phyloP scores from a whole-genome alignment of 164 flowering plant species.

The Vitis vinifera region ASM3070453v1 NC_081822.1:24323501-24324000 shows the following conservation, averaged over 20 bases:
- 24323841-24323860: not conserved
- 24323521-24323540: too few relatives aligned
- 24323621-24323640: too few relatives aligned
- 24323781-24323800: not conserved
- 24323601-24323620: too few relatives aligned
- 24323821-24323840: not conserved
- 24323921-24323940: not conserved
- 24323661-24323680: too few relatives aligned
- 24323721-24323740: not conserved
- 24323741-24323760: not conserved
- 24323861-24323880: not conserved
- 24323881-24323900: not conserved
- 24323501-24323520: not conserved
- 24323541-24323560: too few relatives aligned
- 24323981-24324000: conserved; percentile 16
- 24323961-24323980: not conserved
- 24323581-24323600: too few relatives aligned
- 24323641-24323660: too few relatives aligned
- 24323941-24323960: not conserved
- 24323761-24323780: not conserved
- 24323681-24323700: too few relatives aligned
- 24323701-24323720: not conserved
- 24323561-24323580: too few relatives aligned
- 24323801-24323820: not conserved
- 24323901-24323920: not conserved